Evolutionary conservation across 805 yeast genomes (phyloP).

Genomic region (Zygosaccharomyces bisporus): DNA sequence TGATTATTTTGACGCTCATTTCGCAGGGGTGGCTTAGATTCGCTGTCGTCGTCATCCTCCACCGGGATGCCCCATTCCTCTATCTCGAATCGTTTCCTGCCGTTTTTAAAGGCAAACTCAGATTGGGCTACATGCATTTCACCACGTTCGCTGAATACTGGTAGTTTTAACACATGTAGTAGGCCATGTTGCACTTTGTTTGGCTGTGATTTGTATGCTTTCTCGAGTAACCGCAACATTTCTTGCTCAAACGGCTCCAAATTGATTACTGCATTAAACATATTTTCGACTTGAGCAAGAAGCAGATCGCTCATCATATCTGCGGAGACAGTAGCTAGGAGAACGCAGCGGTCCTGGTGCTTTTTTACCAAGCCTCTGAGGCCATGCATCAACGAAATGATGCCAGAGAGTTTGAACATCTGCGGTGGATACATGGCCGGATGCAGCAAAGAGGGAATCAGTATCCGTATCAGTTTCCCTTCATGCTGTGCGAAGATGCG

Average conservation of each 20-base stretch:
- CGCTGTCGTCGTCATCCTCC: conserved; percentile 61
- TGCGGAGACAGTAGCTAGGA: conserved; percentile 55
- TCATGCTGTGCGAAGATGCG: conserved; percentile 42
- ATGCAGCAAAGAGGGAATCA: conserved; percentile 72
- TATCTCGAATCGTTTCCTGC: conserved; percentile 77
- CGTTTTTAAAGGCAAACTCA: conserved; percentile 84
- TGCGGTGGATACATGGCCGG: conserved; percentile 67
- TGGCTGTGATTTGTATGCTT: conserved; percentile 59
- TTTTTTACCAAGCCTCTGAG: conserved; percentile 52
- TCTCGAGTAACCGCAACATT: conserved; percentile 60
- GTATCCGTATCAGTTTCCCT: conserved; percentile 55
- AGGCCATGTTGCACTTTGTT: conserved; percentile 81
- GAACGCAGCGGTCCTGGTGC: conserved; percentile 43
- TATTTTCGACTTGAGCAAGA: conserved; percentile 50
- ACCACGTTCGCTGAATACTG: conserved; percentile 65
- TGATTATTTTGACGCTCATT: neutral
- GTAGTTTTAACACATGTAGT: conserved; percentile 68
- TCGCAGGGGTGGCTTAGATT: conserved; percentile 1
- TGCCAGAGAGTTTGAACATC: conserved; percentile 43
- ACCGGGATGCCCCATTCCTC: conserved; percentile 98
- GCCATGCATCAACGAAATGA: conserved; percentile 59
- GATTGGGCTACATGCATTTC: conserved; percentile 68
- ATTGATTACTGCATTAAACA: conserved; percentile 66
- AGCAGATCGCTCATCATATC: conserved; percentile 56
- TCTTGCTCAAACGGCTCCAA: conserved; percentile 80